These are phyloP conservation scores for Endoconidiophora polonica DNA, from an alignment of 2,329 filamentous ascomycete species.

Conservation along the genomic window DNA sequence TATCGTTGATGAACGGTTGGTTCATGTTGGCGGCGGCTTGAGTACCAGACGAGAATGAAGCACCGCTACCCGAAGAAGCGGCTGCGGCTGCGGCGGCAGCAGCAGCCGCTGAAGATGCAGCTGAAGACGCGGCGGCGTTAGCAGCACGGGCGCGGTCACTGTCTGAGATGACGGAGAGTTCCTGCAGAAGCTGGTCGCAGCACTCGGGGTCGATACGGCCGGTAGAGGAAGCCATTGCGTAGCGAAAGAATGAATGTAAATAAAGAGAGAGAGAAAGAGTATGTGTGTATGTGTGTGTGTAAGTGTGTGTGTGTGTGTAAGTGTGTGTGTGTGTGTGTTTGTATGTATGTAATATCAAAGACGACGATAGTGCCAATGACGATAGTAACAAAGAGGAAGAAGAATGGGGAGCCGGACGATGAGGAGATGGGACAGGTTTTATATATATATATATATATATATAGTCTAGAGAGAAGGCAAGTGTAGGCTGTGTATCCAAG, in stretches of 20 bases:
- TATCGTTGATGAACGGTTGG: slow-evolving; percentile 8
- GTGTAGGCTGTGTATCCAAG: too few species aligned
- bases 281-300: background rate
- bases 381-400: too few species aligned
- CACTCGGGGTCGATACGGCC: slow-evolving; percentile 9
- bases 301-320: background rate
- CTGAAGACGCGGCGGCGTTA: background rate
- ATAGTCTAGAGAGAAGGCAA: too few species aligned
- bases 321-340: background rate
- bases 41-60: background rate
- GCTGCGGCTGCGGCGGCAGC: background rate
- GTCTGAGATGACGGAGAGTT: slow-evolving; percentile 10
- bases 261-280: background rate
- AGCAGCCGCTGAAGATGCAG: slow-evolving; percentile 2
- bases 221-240: slow-evolving; percentile 3
- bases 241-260: background rate
- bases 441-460: too few species aligned
- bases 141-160: slow-evolving; percentile 2
- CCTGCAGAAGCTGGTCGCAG: slow-evolving; percentile 11
- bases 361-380: background rate
- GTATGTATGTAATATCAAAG: background rate
- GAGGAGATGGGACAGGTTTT: too few species aligned
- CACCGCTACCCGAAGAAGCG: background rate
- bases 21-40: slow-evolving; percentile 6
- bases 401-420: too few species aligned